Percentiles rank a stretch among this genome's conserved stretches.
Evolutionary conservation across 2,329 filamentous ascomycete genomes (phyloP).

Genomic region (Neoarthrinium moseri): DNA sequence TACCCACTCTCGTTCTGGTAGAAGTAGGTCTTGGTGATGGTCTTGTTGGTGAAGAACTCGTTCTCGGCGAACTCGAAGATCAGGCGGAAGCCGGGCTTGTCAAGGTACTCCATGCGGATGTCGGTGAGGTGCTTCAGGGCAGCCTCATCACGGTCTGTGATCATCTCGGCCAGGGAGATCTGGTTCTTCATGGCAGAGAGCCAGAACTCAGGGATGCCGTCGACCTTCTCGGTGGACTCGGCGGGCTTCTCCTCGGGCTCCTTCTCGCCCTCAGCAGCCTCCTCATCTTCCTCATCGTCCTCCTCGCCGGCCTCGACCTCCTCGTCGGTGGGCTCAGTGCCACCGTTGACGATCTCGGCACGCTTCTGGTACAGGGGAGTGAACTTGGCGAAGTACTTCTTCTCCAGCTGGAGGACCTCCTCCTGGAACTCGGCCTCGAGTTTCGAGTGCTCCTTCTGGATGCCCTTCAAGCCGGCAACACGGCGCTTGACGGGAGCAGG

Average conservation of each 20-base stretch:
- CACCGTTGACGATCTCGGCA: constrained; percentile 87
- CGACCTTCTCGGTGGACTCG: constrained; percentile 50
- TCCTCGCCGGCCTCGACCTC: constrained; percentile 86
- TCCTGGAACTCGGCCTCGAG: constrained; percentile 98
- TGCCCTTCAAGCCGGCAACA: constrained; percentile 92
- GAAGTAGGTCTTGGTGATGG: constrained; percentile 95
- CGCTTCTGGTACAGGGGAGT: constrained; percentile 96
- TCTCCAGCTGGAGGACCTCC: constrained; percentile 96
- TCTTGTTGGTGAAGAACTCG: constrained; percentile 97
- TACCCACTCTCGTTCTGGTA: constrained; percentile 99
- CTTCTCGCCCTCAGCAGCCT: constrained; percentile 52
- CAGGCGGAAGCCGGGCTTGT: constrained; percentile 95
- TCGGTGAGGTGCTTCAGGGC: constrained; percentile 88
- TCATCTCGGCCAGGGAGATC: constrained; percentile 94
- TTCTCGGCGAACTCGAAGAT: constrained; percentile 97
- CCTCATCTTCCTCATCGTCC: constrained; percentile 64
- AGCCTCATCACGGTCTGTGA: constrained; percentile 94
- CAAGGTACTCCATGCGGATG: constrained; percentile 98
- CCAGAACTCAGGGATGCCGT: constrained; percentile 98
- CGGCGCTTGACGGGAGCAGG: constrained; percentile 86
- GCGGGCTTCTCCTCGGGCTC: constrained; percentile 54
- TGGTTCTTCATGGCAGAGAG: constrained; percentile 99
- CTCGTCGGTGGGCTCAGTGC: constrained; percentile 78
- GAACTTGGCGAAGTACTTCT: constrained; percentile 99
- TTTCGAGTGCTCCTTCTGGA: constrained; percentile 98